These are phyloP conservation scores for Waltergamsia citrina DNA, from an alignment of 2,329 filamentous ascomycete genomes.

Conservation along the genomic window DNA sequence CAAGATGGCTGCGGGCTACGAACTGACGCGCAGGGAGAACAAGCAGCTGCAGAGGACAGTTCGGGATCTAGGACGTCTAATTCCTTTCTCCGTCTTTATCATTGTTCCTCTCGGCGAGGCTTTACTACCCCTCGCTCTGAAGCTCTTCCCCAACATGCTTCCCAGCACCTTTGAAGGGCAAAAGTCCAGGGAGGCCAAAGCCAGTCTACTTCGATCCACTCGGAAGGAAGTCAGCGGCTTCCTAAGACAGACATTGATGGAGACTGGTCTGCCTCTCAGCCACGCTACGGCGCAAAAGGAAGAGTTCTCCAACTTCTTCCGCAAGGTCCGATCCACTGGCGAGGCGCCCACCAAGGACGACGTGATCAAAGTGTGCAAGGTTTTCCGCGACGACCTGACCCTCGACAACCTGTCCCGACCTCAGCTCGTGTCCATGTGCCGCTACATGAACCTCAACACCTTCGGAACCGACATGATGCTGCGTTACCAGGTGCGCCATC, in stretches of 20 bases:
- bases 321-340: constrained; percentile 85
- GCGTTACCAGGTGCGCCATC: constrained; percentile 90
- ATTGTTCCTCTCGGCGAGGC: constrained; percentile 95
- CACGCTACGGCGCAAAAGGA: constrained; percentile 78
- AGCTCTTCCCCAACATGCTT: constrained; percentile 93
- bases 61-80: constrained; percentile 82
- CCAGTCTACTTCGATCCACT: constrained; percentile 68
- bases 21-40: constrained; percentile 87
- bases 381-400: constrained; percentile 96
- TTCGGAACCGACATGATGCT: constrained; percentile 98
- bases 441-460: constrained; percentile 95
- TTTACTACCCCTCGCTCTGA: constrained; percentile 81
- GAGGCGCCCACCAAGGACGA: constrained; percentile 82
- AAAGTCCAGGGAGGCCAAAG: constrained; percentile 84
- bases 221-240: constrained; percentile 91
- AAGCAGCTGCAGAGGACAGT: constrained; percentile 89
- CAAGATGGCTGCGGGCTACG: constrained; percentile 97
- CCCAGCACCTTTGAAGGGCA: constrained; percentile 95
- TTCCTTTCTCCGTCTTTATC: constrained; percentile 94
- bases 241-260: constrained; percentile 76
- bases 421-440: constrained; percentile 94
- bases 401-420: constrained; percentile 94
- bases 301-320: constrained; percentile 95
- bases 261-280: constrained; percentile 87
- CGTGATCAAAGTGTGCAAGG: constrained; percentile 97